These are phyloP conservation scores for Spiromastix sp. DNA, from an alignment of 2,329 filamentous ascomycete genomes.

Conservation along the genomic window DNA sequence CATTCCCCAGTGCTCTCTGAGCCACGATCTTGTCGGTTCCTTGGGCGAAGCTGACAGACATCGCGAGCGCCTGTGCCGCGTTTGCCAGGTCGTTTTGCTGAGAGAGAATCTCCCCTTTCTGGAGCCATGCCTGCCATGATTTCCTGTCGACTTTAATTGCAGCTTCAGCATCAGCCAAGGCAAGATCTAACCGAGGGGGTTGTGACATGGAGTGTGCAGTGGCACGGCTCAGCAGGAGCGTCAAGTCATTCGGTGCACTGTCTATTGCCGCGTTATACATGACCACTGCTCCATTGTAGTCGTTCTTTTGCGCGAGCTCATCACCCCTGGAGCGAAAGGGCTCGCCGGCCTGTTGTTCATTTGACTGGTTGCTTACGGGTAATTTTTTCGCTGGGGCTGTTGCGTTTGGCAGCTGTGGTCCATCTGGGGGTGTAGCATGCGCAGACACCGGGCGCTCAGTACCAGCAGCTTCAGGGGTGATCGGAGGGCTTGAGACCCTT, in stretches of 20 bases:
- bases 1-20: constrained; percentile 3
- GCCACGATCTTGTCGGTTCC: constrained; percentile 2
- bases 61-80: constrained; percentile 5
- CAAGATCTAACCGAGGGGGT: no score
- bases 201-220: no score
- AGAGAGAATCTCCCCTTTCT: constrained; percentile 5
- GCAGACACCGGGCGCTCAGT: no score
- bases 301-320: constrained; percentile 3
- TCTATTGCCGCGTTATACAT: constrained; percentile 5
- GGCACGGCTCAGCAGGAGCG: constrained; percentile 3
- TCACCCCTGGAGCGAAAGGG: constrained; percentile 6
- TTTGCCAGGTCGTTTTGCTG: constrained; percentile 1
- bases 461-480: no score
- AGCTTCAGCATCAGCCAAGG: constrained; percentile 5
- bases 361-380: no score
- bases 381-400: no score
- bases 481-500: no score
- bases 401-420: no score
- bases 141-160: constrained; percentile 2
- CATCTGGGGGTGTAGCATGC: no score
- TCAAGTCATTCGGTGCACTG: constrained; percentile 2
- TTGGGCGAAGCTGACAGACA: constrained; percentile 5
- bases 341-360: no score
- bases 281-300: constrained; percentile 6
- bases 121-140: constrained; percentile 6